phyloP scores from a whole-genome alignment of 192 early-diverging fungal species.

The Coemansia sp. region DNA sequence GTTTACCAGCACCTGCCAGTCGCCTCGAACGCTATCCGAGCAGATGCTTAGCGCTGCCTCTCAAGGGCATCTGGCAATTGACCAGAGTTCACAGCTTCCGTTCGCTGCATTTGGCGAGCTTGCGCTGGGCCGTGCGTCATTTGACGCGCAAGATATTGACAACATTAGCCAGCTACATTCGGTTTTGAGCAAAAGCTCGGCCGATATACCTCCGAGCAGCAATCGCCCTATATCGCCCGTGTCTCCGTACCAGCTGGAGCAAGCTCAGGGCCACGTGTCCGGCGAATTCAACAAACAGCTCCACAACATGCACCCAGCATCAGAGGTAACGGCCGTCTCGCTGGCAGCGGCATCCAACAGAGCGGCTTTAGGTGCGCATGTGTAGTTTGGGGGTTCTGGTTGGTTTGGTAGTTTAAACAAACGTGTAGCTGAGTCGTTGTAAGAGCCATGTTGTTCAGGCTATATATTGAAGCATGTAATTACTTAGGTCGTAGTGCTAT shows the following conservation, averaged over 20 bases:
- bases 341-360: not conserved
- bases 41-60: conserved; percentile 27
- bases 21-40: conserved; percentile 26
- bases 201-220: conserved; percentile 10
- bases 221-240: conserved; percentile 42
- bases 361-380: not conserved
- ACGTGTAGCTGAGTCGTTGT: no score
- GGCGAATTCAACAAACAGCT: conserved; percentile 32
- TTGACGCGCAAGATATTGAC: conserved; percentile 31
- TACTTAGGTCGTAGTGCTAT: no score
- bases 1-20: conserved; percentile 25
- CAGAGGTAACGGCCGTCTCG: not conserved
- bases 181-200: conserved; percentile 23
- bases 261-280: conserved; percentile 25
- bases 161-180: conserved; percentile 37
- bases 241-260: conserved; percentile 46
- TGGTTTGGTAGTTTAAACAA: no score
- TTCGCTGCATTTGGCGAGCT: conserved; percentile 34
- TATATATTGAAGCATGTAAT: no score
- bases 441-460: no score
- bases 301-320: not conserved
- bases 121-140: conserved; percentile 23
- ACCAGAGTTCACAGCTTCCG: conserved; percentile 25
- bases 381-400: no score
- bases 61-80: conserved; percentile 21